A percentile compares a stretch with the other conserved stretches of the same genome.
phyloP scores from a whole-genome alignment of 768 basidiomycete species.

The Naganishia vaughanmartiniae region DNA sequence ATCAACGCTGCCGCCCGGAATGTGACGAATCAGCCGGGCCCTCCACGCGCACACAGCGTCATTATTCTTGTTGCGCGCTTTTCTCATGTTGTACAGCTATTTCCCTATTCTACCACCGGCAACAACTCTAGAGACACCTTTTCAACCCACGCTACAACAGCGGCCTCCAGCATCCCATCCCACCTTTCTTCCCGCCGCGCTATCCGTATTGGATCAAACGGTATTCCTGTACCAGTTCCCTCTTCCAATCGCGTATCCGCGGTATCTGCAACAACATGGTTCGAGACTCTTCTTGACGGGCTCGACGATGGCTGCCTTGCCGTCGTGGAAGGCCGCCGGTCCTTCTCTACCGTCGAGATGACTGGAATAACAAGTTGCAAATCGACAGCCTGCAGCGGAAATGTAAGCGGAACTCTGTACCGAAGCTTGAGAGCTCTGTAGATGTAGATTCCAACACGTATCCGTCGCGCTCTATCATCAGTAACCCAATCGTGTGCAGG shows the following conservation, averaged over 20 bases:
- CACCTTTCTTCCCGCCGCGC: conserved; percentile 43
- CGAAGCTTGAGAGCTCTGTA: conserved; percentile 43
- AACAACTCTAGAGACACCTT: conserved; percentile 35
- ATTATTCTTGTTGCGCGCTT: neutral
- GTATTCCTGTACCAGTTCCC: conserved; percentile 21
- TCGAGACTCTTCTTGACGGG: neutral
- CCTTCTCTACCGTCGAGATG: neutral
- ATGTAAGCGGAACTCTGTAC: conserved; percentile 39
- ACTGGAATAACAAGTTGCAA: neutral
- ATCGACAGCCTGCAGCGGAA: conserved; percentile 14
- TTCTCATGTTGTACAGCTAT: neutral
- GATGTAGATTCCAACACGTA: neutral
- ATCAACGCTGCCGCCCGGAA: neutral
- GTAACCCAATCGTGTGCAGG: neutral
- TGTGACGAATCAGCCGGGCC: conserved; percentile 1
- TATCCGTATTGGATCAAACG: conserved; percentile 44
- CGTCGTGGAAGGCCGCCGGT: neutral
- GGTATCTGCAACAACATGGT: neutral
- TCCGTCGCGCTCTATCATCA: neutral
- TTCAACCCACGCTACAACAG: conserved; percentile 39
- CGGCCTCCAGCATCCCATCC: conserved; percentile 38
- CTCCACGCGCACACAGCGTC: neutral
- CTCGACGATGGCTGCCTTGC: conserved; percentile 22
- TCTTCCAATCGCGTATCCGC: neutral
- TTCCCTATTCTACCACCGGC: neutral